phyloP scores from a whole-genome alignment of 139 green algal species.

The Chlamydomonas sphaeroides region DNA sequence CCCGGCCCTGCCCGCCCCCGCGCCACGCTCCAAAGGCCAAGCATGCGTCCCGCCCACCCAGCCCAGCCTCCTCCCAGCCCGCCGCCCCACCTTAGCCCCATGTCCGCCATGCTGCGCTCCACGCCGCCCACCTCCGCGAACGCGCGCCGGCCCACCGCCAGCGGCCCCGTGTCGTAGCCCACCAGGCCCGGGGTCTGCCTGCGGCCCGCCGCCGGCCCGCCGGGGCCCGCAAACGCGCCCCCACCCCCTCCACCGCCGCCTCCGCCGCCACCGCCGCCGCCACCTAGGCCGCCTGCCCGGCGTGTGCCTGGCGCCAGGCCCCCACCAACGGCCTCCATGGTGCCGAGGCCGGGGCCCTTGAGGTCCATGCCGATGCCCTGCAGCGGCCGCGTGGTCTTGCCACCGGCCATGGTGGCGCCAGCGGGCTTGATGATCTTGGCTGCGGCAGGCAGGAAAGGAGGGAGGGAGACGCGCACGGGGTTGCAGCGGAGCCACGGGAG shows the following conservation, averaged over 20 bases:
- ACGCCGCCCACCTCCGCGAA: background rate
- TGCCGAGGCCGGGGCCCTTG: conserved; percentile 9
- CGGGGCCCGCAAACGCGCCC: background rate
- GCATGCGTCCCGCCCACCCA: too few relatives aligned
- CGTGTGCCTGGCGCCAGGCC: background rate
- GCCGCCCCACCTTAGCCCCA: conserved; percentile 8
- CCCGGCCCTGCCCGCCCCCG: too few relatives aligned
- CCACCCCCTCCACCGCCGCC: background rate
- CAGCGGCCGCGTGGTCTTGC: conserved; percentile 21
- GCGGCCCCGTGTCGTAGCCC: conserved; percentile 22
- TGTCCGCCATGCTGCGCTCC: background rate
- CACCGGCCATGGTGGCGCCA: conserved; percentile 1
- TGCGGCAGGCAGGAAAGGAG: background rate
- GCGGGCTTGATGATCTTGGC: conserved; percentile 14
- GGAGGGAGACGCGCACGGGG: background rate
- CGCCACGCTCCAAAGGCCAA: too few relatives aligned
- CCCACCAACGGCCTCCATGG: conserved; percentile 6
- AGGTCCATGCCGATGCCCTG: conserved; percentile 31
- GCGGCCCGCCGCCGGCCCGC: background rate
- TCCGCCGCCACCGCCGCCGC: background rate
- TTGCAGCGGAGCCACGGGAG: background rate
- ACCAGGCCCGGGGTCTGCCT: background rate
- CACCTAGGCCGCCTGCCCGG: background rate
- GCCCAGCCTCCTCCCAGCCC: too few relatives aligned
- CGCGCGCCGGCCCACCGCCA: conserved; percentile 8